Base-by-base conservation (phyloP, 352 stramenopile species). In the Blastocystis sp. region DNA sequence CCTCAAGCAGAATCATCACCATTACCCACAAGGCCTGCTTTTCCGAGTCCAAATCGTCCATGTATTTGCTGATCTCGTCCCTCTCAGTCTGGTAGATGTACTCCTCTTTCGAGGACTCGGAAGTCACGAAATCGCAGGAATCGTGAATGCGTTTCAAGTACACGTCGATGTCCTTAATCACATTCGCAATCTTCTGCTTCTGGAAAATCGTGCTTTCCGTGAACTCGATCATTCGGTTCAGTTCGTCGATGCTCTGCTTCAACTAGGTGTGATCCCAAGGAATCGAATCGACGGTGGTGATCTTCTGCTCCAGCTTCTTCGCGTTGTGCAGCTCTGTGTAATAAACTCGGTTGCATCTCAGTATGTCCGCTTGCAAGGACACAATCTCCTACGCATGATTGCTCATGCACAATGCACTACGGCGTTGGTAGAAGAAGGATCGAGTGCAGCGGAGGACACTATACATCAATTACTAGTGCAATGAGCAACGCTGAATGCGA, bases 161-260 rank as follows among this genome's bases (percentile, higher is more conserved):
- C 66, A n/a, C 21, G 53, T 84, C 74, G 66, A 84, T 84, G 61
- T 84, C 60, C 14, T 67, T 28, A 41, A 84, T 45, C 19, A 76
- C 23, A 28, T 56, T 28, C n/a, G 53, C n/a, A 53, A 84, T 67
- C 21, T 66, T 67, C 21, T 84, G 28, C 23, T 84, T 84, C 34
- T 84, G 34, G 2, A 67, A 53, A 56, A 84, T 21, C 19, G 74
- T 41, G 17, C 53, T 60, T 66, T 69, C 45, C 23, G 74, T 84
- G 23, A 84, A 84, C 45, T 84, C 74, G 41, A 84, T 84, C 21
- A 84, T 21, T 48, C 53, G 19, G 11, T 67, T 66, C 74, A 84
- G 14, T 48, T 84, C 74, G 19, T 53, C 56, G 38, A 84, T 67
- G 61, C 56, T 84, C 14, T 59, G 52, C 48, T 84, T 84, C 19